Evolutionary conservation across 345 rosid genomes (phyloP).

Genomic region (Syzygium aqueum): DNA sequence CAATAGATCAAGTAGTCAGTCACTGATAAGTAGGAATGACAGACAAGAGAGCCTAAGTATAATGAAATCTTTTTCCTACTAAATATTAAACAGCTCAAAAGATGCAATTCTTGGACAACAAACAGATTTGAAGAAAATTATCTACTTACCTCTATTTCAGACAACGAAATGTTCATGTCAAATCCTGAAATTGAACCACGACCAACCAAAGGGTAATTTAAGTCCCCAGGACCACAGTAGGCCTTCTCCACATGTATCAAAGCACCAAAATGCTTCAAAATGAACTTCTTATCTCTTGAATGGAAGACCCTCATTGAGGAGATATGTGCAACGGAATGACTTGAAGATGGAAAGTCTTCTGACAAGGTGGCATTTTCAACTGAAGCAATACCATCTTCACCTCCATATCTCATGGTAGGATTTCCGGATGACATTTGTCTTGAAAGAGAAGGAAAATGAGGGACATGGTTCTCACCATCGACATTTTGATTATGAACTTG

Average conservation of each 20-base stretch:
- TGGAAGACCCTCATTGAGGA: constrained; percentile 15
- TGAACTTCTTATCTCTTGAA: constrained; percentile 36
- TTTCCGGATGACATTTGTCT: constrained; percentile 30
- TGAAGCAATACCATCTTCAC: constrained; percentile 21
- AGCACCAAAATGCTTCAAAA: constrained; percentile 52
- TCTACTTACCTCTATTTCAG: constrained; percentile 60
- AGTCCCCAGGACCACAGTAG: constrained; percentile 15
- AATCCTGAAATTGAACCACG: constrained; percentile 61
- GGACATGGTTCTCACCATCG: constrained; percentile 36
- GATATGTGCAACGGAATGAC: constrained; percentile 9
- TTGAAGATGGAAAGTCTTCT: constrained; percentile 13
- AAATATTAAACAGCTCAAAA: neutral
- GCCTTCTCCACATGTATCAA: constrained; percentile 41
- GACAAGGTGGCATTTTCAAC: constrained; percentile 30
- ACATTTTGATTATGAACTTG: constrained; percentile 33
- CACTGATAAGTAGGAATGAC: neutral
- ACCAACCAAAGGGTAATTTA: constrained; percentile 56
- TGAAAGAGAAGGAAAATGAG: constrained; percentile 42
- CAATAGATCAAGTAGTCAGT: neutral
- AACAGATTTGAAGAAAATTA: constrained; percentile 3
- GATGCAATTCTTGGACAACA: neutral
- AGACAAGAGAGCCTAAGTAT: neutral
- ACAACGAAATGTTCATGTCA: constrained; percentile 54
- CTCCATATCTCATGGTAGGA: constrained; percentile 19
- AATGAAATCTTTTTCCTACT: neutral